Base-by-base conservation (phyloP, 805 yeast genomes). In the Lipomyces anomalus region DNA sequence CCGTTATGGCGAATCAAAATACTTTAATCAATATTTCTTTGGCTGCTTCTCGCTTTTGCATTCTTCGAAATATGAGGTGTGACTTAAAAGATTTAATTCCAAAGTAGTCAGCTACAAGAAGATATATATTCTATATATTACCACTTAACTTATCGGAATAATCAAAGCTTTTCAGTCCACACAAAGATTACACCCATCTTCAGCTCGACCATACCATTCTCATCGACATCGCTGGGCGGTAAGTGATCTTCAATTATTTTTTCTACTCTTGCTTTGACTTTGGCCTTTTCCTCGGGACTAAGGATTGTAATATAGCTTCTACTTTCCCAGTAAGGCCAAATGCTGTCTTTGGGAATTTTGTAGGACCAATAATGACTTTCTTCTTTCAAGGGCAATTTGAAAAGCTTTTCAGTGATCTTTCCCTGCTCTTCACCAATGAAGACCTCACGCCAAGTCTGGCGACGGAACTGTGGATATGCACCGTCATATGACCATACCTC, bases 401-500 rank as follows among this genome's bases (percentile, higher is more conserved):
- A 76, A 7, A 56, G 44, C 22, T 38, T 47, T 2, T 34, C 22
- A n/a, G 48, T 42, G n/a, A n/a, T n/a, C n/a, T n/a, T n/a, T n/a
- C n/a, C n/a, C n/a, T n/a, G n/a, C n/a, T n/a, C n/a, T n/a, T n/a
- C n/a, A 13, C 30, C 13, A 6, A 52, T 30, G 35, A 77, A 67
- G 1, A 66, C 64, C 2, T 62, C 37, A 44, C 67, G 66, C 84
- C 84, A 79, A 9, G 54, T 51, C 13, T 67, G 70, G 23, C 61
- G 67, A 37, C 80, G 67, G 53, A 76, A 79, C 61, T 79, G 83
- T 4, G 84, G 84, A 23, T 78, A 80, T 2, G 59, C 60, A 3
- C 33, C 50, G 49, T 75, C 80, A 46, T 55, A 62, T 3, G 57
- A 34, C 60, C 69, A 68, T 6, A 67, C 58, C 23, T 58, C 59